These are phyloP conservation scores for Shiraia bambusicola DNA, from an alignment of 2,329 filamentous ascomycete genomes.

Conservation along the genomic window DNA sequence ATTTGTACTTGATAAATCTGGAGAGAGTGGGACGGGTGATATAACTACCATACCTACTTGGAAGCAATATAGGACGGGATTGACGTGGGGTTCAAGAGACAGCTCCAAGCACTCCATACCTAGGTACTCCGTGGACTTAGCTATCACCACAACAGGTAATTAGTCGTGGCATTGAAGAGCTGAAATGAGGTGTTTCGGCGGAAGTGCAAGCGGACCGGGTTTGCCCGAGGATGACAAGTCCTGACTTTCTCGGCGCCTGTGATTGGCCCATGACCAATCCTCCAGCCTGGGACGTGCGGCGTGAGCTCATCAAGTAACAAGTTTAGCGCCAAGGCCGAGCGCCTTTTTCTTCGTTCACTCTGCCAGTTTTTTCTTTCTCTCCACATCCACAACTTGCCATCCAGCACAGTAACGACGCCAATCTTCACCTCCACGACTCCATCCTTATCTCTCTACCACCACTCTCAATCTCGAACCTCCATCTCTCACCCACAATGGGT, in stretches of 20 bases:
- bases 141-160: too few species aligned
- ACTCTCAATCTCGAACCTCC: conserved; percentile 15
- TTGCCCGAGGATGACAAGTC: conserved; percentile 15
- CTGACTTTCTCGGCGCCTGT: conserved; percentile 15
- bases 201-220: conserved; percentile 16
- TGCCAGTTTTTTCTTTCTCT: conserved; percentile 24
- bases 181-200: not conserved
- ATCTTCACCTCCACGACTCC: conserved; percentile 17
- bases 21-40: too few species aligned
- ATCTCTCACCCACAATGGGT: conserved; percentile 44
- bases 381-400: conserved; percentile 18
- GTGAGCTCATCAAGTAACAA: conserved; percentile 15
- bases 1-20: not conserved
- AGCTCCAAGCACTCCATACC: too few species aligned
- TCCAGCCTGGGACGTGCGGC: conserved; percentile 2
- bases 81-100: too few species aligned
- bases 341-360: conserved; percentile 26
- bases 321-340: conserved; percentile 14
- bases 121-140: too few species aligned
- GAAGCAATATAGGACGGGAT: not conserved
- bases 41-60: not conserved
- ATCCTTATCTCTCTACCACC: conserved; percentile 17
- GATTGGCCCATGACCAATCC: conserved; percentile 13
- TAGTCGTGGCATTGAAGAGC: too few species aligned
- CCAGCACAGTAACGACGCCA: conserved; percentile 7